Percentiles rank a stretch among this genome's conserved stretches.
Evolutionary conservation across 2,329 filamentous ascomycete species (phyloP).

Genomic region (Xylaria sp.): DNA sequence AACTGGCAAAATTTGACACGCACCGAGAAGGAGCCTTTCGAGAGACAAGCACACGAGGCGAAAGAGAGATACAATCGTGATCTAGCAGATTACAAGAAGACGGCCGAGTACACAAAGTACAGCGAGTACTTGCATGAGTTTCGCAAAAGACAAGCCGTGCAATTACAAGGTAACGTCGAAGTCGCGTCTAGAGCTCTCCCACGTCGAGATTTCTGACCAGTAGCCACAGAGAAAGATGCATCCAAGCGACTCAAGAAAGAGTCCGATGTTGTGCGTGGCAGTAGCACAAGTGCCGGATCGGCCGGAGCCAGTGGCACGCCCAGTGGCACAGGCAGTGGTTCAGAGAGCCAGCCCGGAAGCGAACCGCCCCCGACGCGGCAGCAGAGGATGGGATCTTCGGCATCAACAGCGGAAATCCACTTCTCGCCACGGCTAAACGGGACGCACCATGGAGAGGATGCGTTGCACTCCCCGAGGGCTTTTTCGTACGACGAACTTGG

Average conservation of each 20-base stretch:
- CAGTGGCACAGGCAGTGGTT: slow-evolving; percentile 49
- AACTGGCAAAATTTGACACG: slow-evolving; percentile 75
- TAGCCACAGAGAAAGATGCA: slow-evolving; percentile 48
- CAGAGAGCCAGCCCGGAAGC: slow-evolving; percentile 51
- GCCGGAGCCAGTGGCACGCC: slow-evolving; percentile 43
- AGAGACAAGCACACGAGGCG: slow-evolving; percentile 69
- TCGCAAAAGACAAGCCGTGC: slow-evolving; percentile 68
- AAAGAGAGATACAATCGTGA: slow-evolving; percentile 80
- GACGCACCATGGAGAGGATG: slow-evolving; percentile 46
- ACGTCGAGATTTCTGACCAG: slow-evolving; percentile 18
- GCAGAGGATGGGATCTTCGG: slow-evolving; percentile 52
- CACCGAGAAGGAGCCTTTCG: slow-evolving; percentile 70
- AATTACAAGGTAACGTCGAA: slow-evolving; percentile 54
- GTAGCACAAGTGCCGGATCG: slow-evolving; percentile 46
- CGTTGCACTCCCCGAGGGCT: slow-evolving; percentile 46
- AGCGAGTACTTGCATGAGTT: slow-evolving; percentile 75
- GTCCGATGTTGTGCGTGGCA: slow-evolving; percentile 39
- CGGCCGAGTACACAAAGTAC: slow-evolving; percentile 68
- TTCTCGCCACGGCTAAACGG: slow-evolving; percentile 43
- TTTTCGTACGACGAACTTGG: slow-evolving; percentile 40
- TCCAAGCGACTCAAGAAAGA: slow-evolving; percentile 56
- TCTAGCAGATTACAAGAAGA: slow-evolving; percentile 77
- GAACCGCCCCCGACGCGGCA: slow-evolving; percentile 51
- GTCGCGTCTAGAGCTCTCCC: not conserved
- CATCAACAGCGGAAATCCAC: slow-evolving; percentile 50